phyloP scores from a whole-genome alignment of 495 filamentous ascomycete species.

The Penicillium argentinense region DNA sequence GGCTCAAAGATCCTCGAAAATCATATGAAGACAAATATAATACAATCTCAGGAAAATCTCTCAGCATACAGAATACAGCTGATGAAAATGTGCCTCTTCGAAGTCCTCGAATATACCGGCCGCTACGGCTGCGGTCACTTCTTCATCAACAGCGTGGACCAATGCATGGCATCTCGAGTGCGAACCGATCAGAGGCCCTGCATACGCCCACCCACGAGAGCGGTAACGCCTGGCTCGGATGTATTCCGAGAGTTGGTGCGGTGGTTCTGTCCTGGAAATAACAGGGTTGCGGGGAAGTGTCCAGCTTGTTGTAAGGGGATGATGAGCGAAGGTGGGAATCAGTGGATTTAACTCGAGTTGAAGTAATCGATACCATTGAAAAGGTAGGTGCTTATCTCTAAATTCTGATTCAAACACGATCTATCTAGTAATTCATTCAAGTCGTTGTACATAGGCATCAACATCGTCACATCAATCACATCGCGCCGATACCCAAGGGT shows the following conservation, averaged over 20 bases:
- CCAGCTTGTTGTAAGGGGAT: not conserved
- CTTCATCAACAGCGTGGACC: not conserved
- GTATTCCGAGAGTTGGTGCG: not conserved
- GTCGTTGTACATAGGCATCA: no score
- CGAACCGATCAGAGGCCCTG: no score
- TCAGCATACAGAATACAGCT: not conserved
- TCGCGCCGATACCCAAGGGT: no score
- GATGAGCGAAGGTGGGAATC: no score
- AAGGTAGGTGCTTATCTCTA: no score
- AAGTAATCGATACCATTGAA: no score
- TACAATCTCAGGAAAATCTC: no score
- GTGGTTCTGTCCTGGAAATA: not conserved
- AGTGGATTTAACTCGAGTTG: no score
- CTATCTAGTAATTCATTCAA: not conserved
- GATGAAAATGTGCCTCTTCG: not conserved
- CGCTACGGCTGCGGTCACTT: not conserved
- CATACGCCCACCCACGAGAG: no score
- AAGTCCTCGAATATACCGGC: not conserved
- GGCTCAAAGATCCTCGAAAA: no score
- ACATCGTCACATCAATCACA: no score
- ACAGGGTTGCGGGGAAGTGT: not conserved
- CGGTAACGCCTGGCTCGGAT: not conserved
- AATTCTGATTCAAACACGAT: not conserved
- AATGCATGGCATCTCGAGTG: not conserved
- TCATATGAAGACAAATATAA: no score